These are phyloP conservation scores for Prunus salicina DNA, from an alignment of 306 rosid genomes.

Conservation along the genomic window DNA sequence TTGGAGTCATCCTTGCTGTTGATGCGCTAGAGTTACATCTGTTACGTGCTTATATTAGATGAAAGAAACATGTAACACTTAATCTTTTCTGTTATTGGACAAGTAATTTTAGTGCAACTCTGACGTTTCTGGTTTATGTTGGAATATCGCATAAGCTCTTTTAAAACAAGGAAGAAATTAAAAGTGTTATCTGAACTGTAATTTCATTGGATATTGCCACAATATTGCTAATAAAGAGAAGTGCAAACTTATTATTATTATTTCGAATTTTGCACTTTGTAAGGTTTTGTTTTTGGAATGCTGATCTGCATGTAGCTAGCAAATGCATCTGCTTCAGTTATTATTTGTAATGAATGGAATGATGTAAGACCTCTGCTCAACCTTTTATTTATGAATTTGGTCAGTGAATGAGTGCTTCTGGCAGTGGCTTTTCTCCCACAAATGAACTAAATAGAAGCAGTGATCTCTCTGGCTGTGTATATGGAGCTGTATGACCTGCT, in stretches of 20 bases:
- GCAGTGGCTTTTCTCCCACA: slow-evolving; percentile 30
- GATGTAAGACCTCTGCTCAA: not conserved
- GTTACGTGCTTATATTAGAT: not conserved
- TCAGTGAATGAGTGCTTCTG: not conserved
- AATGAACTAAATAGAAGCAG: slow-evolving; percentile 25
- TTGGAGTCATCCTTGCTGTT: not conserved
- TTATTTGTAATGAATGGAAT: not conserved
- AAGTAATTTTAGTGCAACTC: not conserved
- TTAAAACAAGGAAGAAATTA: too few relatives aligned
- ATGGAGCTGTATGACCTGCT: slow-evolving; percentile 36
- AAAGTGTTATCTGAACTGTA: too few relatives aligned
- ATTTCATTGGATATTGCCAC: too few relatives aligned
- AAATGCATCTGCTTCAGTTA: too few relatives aligned
- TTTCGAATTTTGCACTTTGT: too few relatives aligned
- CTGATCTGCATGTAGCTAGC: not conserved
- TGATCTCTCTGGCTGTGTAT: slow-evolving; percentile 40
- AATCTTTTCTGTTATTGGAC: not conserved
- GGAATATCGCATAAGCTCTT: too few relatives aligned
- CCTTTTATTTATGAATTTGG: not conserved
- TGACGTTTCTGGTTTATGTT: not conserved
- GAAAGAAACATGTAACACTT: not conserved
- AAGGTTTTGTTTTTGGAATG: not conserved
- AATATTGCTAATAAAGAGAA: too few relatives aligned
- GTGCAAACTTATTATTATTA: not conserved
- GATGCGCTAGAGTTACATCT: not conserved